These are phyloP conservation scores for Rickenella mellea DNA, from an alignment of 768 basidiomycete genomes.

Conservation along the genomic window DNA sequence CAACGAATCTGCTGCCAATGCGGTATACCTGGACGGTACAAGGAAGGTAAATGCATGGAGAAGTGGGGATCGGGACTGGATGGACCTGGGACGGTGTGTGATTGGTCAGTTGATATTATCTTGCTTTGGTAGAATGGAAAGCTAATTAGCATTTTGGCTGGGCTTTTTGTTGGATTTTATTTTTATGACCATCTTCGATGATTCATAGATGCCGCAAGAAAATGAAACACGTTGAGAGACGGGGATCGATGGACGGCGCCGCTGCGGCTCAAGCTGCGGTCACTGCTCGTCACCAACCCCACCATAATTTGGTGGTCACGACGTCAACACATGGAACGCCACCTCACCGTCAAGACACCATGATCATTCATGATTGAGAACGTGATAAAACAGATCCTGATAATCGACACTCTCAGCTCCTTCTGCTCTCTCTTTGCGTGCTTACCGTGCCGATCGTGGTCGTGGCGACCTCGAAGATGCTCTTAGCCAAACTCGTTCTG, in stretches of 20 bases:
- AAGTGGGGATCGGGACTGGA: constrained; percentile 83
- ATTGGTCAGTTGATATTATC: constrained; percentile 38
- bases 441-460: constrained; percentile 7
- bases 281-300: too few species aligned
- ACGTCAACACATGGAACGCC: constrained; percentile 14
- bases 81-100: constrained; percentile 78
- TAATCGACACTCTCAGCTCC: neutral
- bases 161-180: constrained; percentile 2
- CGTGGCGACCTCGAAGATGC: neutral
- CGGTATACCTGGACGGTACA: constrained; percentile 63
- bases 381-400: constrained; percentile 15
- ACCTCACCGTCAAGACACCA: constrained; percentile 11
- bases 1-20: constrained; percentile 74
- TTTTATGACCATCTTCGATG: too few species aligned
- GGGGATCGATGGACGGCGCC: constrained; percentile 47
- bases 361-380: constrained; percentile 17
- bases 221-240: constrained; percentile 74
- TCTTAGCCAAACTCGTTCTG: too few species aligned
- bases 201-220: constrained; percentile 62
- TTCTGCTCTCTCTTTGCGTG: constrained; percentile 11
- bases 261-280: neutral
- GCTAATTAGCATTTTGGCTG: neutral
- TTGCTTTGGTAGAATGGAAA: neutral
- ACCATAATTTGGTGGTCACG: constrained; percentile 2
- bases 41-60: constrained; percentile 79